phyloP scores from a whole-genome alignment of 1,284 basidiomycete genomes.

The Heterobasidion irregulare region DNA sequence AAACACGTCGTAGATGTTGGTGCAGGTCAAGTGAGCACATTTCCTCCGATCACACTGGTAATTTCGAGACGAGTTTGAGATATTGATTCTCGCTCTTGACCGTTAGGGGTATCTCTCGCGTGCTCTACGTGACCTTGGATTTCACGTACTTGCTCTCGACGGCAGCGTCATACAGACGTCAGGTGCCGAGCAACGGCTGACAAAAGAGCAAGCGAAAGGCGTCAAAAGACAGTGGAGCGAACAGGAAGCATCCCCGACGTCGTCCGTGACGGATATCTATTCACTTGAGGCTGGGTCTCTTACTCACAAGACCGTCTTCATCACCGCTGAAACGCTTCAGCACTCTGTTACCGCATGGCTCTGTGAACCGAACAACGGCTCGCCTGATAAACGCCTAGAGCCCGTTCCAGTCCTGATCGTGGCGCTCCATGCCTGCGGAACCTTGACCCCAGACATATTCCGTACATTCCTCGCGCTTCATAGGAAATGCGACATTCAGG shows the following conservation, averaged over 20 bases:
- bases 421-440: constrained; percentile 53
- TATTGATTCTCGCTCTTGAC: neutral
- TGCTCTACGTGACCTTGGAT: constrained; percentile 23
- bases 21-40: constrained; percentile 38
- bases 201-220: constrained; percentile 14
- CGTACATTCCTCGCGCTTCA: constrained; percentile 23
- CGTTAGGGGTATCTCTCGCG: constrained; percentile 42
- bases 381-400: neutral
- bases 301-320: constrained; percentile 40
- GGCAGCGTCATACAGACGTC: constrained; percentile 32
- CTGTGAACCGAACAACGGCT: constrained; percentile 5
- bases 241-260: neutral
- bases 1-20: constrained; percentile 41
- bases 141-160: constrained; percentile 45
- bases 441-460: constrained; percentile 37
- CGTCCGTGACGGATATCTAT: neutral
- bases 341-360: constrained; percentile 14
- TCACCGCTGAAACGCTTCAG: constrained; percentile 34
- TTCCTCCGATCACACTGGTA: neutral
- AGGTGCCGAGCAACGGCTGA: constrained; percentile 29
- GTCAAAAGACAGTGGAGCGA: constrained; percentile 1
- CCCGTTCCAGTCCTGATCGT: constrained; percentile 47
- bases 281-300: constrained; percentile 24
- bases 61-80: no score
- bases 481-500: neutral